phyloP scores from a whole-genome alignment of 352 stramenopile genomes.

The Globisporangium emineosum region DNA sequence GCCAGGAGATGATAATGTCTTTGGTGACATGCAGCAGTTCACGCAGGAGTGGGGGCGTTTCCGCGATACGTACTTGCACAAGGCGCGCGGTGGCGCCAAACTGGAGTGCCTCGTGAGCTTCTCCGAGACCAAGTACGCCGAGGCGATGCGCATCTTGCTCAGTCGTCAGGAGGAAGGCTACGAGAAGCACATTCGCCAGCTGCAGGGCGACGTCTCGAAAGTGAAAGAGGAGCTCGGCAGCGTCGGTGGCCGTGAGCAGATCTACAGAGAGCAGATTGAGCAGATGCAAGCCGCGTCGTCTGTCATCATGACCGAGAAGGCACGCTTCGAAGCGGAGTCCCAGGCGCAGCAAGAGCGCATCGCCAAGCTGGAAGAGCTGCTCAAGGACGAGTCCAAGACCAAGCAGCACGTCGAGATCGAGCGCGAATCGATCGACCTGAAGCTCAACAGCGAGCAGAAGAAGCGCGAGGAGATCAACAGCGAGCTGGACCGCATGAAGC shows the following conservation, averaged over 20 bases:
- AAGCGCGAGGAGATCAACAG: constrained; percentile 54
- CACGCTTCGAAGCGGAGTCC: constrained; percentile 47
- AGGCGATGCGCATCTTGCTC: constrained; percentile 80
- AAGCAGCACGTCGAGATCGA: constrained; percentile 79
- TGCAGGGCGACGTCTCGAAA: constrained; percentile 69
- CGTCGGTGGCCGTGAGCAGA: constrained; percentile 73
- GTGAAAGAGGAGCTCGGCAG: constrained; percentile 84
- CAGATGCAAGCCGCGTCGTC: constrained; percentile 77
- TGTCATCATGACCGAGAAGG: constrained; percentile 74
- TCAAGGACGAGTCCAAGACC: constrained; percentile 55
- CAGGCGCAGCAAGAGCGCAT: constrained; percentile 72
- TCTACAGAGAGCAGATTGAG: constrained; percentile 87
- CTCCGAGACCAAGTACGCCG: constrained; percentile 74
- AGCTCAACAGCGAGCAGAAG: constrained; percentile 55
- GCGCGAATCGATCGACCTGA: constrained; percentile 66
- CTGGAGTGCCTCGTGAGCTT: constrained; percentile 73
- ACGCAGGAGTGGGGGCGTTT: constrained; percentile 65
- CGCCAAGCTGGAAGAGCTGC: constrained; percentile 54
- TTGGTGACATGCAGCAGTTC: constrained; percentile 82
- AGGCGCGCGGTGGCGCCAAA: constrained; percentile 70
- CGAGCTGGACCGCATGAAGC: constrained; percentile 62
- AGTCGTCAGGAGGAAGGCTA: constrained; percentile 82
- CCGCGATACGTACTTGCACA: constrained; percentile 67
- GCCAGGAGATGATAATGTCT: constrained; percentile 48
- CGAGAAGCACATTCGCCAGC: constrained; percentile 78